Base-by-base conservation (phyloP, 1,139 yeast species). In the Lodderomyces theae region DNA sequence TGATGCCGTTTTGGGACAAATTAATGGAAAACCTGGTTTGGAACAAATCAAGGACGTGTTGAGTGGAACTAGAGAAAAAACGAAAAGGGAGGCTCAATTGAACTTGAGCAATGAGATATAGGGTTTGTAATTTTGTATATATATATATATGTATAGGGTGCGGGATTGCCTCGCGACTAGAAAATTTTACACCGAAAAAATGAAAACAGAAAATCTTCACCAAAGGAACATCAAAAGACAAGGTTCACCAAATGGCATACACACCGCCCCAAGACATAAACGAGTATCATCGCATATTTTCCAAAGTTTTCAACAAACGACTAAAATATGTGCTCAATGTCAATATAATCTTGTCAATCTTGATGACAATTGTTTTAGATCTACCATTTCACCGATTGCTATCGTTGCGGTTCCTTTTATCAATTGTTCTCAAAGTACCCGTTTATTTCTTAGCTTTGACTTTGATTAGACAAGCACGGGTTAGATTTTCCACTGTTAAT, bases 401-500 rank as follows among this genome's bases (percentile, higher is more conserved):
- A 44, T 62, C 68, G 68, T 54, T 64, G 57, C 61, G 58, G 43
- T 23, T 66, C 17, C 40, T 63, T 18, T 44, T 57, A 17, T 51
- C 65, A 3, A 39, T 60, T 10, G 47, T 54, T 8, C 37, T 58
- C n/a, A 54, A 68, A 34, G 63, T 55, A 9, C 76, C 76, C 1
- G 39, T 61, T 13, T 49, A 67, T 18, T 66, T 62, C 43, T 41
- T 51, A 5, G 57, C 68, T 7, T 56, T 65, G 33, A 47, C 54
- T 22, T 41, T 76, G 10, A 58, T 82, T 35, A 71, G 76, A 37
- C 63, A 72, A 38, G 60, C 77, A 7, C 69, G 87, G 47, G 72
- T 73, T 41, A 60, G 65, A 29, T 70, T 73, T 37, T 53, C 80
- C 29, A 77, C 75, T 29, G 82, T 80, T 5, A 76, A 76, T 22